Percentiles rank a stretch among this genome's conserved stretches.
Conservation (phyloP, 106 monocot genomes). For the Phalaenopsis aphrodite region DNA sequence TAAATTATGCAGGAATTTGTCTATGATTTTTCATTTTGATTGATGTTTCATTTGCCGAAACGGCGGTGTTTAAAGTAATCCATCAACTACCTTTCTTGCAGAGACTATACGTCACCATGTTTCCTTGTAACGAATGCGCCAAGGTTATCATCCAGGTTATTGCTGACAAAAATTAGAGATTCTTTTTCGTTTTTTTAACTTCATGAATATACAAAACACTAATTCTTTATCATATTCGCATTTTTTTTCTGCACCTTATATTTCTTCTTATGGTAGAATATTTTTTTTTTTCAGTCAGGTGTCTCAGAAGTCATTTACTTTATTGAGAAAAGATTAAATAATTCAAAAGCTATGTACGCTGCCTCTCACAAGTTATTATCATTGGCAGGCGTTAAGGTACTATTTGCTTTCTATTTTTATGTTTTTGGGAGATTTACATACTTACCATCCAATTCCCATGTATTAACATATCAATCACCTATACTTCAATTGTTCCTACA, state of each 20-base stretch:
- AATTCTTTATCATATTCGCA: neutral
- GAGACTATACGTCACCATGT: conserved; percentile 97
- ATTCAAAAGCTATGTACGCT: conserved; percentile 47
- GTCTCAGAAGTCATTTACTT: conserved; percentile 95
- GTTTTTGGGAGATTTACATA: neutral
- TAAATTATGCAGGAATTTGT: neutral
- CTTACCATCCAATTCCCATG: too few relatives aligned
- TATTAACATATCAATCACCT: too few relatives aligned
- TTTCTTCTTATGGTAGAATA: neutral
- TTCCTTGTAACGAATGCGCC: conserved; percentile 96
- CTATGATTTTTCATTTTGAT: too few relatives aligned
- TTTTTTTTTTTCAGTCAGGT: conserved; percentile 56
- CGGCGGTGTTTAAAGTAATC: neutral
- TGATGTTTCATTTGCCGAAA: neutral
- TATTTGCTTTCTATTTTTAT: neutral
- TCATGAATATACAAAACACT: neutral
- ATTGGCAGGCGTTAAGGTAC: conserved; percentile 87
- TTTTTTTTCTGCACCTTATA: neutral
- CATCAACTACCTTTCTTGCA: conserved; percentile 25
- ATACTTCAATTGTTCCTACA: too few relatives aligned
- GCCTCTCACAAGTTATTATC: conserved; percentile 80
- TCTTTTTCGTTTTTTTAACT: neutral
- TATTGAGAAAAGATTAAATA: conserved; percentile 68
- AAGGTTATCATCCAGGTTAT: conserved; percentile 94
- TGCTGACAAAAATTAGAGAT: neutral